These are phyloP conservation scores for Thalassia testudinum DNA, from an alignment of 116 monocot genomes.

Conservation along the genomic window DNA sequence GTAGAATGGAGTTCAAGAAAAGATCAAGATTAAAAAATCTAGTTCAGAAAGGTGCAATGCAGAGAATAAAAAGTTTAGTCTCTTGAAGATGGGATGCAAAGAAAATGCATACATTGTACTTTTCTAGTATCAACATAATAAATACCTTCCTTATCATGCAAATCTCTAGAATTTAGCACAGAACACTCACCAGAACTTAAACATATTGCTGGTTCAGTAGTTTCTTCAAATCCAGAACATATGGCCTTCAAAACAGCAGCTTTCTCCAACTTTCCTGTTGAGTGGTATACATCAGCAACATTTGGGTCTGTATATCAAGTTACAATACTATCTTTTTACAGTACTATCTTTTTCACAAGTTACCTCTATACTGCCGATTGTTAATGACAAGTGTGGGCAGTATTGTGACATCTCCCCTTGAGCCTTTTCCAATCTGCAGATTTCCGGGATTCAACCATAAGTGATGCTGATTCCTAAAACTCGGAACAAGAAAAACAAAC, in stretches of 20 bases:
- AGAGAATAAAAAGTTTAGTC: too few relatives aligned
- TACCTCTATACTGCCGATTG: constrained; percentile 65
- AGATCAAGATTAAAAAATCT: not conserved
- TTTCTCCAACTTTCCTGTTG: constrained; percentile 71
- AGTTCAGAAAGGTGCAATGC: not conserved
- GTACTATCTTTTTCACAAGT: too few relatives aligned
- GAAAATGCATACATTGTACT: too few relatives aligned
- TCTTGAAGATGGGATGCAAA: too few relatives aligned
- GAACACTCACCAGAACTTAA: constrained; percentile 8
- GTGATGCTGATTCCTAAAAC: too few relatives aligned
- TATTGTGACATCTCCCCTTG: constrained; percentile 70
- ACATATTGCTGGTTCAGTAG: constrained; percentile 82
- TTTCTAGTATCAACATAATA: not conserved
- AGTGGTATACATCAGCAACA: not conserved
- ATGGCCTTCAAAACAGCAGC: constrained; percentile 76
- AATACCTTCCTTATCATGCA: not conserved
- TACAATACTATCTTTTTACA: too few relatives aligned
- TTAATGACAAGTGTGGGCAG: constrained; percentile 74
- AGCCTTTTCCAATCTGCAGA: constrained; percentile 46
- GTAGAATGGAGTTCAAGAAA: not conserved
- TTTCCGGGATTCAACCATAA: too few relatives aligned
- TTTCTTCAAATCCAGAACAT: constrained; percentile 78
- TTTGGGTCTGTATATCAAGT: too few relatives aligned
- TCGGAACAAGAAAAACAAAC: too few relatives aligned
- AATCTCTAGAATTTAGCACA: too few relatives aligned